These are phyloP conservation scores for Pichia sp. DNA, from an alignment of 1,139 yeast species.

Conservation along the genomic window DNA sequence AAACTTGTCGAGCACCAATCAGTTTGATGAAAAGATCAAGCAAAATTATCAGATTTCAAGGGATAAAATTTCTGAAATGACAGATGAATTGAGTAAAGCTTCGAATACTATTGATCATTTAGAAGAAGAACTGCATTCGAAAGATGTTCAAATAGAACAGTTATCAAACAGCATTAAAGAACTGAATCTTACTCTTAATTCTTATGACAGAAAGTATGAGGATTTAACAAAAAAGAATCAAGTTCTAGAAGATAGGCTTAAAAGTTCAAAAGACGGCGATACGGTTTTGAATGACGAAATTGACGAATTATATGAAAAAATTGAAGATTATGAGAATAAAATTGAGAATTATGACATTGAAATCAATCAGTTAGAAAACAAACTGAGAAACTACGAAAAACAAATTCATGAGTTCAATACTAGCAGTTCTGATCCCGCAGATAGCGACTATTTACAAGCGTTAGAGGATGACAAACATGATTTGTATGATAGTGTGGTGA, in stretches of 20 bases:
- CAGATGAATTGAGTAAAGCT: conserved; percentile 9
- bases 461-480: conserved; percentile 10
- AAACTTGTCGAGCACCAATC: too few relatives aligned
- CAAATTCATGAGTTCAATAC: conserved; percentile 6
- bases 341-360: conserved; percentile 1
- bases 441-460: conserved; percentile 6
- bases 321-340: conserved; percentile 1
- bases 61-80: conserved; percentile 8
- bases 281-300: conserved; percentile 9
- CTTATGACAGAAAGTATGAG: conserved; percentile 3
- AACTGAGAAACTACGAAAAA: conserved; percentile 1
- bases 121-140: conserved; percentile 4
- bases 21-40: conserved; percentile 5
- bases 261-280: conserved; percentile 1
- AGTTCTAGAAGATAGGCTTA: not conserved
- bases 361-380: conserved; percentile 5
- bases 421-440: too few relatives aligned
- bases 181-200: conserved; percentile 4
- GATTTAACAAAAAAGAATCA: not conserved
- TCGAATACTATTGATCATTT: conserved; percentile 9
- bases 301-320: conserved; percentile 8
- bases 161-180: conserved; percentile 4
- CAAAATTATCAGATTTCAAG: conserved; percentile 4
- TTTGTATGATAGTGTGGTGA: conserved; percentile 6
- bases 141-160: conserved; percentile 2